phyloP scores from a whole-genome alignment of 306 rosid genomes.

The Urtica urens region DNA sequence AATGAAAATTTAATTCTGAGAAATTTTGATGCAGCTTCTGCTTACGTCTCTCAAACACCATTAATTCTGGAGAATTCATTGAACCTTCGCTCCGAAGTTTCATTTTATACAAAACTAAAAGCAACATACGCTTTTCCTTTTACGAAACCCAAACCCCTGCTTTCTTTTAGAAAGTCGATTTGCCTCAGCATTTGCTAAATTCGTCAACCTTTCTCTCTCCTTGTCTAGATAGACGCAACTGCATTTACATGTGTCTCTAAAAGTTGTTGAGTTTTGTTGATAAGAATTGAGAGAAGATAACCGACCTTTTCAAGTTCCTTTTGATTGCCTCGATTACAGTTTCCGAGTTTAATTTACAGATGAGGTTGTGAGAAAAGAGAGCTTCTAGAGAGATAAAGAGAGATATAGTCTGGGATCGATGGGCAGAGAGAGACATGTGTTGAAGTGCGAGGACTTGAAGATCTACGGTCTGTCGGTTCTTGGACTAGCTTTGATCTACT shows the following conservation, averaged over 20 bases:
- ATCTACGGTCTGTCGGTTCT: conserved; percentile 29
- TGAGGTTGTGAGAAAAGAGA: conserved; percentile 17
- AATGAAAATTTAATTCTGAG: neutral
- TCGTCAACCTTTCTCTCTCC: conserved; percentile 15
- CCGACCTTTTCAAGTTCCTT: neutral
- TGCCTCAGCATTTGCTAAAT: conserved; percentile 37
- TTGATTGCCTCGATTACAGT: neutral
- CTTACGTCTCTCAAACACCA: conserved; percentile 21
- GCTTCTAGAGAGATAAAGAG: conserved; percentile 19
- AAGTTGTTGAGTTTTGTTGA: neutral
- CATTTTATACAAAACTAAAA: conserved; percentile 8
- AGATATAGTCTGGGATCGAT: conserved; percentile 25
- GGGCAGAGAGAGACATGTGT: conserved; percentile 52
- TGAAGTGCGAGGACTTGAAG: conserved; percentile 29
- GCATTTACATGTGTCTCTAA: neutral
- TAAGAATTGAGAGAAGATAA: conserved; percentile 18
- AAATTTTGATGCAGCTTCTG: conserved; percentile 25
- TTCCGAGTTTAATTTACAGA: conserved; percentile 12
- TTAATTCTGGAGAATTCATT: conserved; percentile 11
- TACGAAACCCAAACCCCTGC: neutral
- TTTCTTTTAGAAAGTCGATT: conserved; percentile 11
- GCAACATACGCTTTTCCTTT: conserved; percentile 3
- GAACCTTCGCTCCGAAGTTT: conserved; percentile 36
- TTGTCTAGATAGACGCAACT: neutral
- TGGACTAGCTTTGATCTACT: conserved; percentile 40